Conservation (phyloP, 2,329 filamentous ascomycete species). For the Colletotrichum australisinense region DNA sequence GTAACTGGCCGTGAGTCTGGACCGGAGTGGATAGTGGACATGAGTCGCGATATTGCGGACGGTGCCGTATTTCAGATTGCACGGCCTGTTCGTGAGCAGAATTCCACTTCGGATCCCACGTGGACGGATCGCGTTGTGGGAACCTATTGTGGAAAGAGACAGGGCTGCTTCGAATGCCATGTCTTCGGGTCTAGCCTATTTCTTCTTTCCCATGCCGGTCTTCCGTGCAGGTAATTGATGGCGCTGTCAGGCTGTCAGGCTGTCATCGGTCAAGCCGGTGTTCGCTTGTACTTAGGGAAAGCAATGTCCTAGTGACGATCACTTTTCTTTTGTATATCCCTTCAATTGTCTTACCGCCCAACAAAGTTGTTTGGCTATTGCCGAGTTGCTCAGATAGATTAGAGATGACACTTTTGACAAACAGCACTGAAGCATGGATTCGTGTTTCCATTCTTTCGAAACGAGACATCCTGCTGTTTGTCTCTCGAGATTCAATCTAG, state of each 20-base stretch:
- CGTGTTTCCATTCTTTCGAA: background rate
- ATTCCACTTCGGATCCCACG: constrained; percentile 1
- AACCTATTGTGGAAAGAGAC: background rate
- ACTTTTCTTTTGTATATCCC: background rate
- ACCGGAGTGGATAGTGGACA: constrained; percentile 15
- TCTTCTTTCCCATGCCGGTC: background rate
- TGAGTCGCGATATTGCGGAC: constrained; percentile 8
- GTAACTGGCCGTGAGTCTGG: constrained; percentile 5
- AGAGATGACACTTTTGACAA: background rate
- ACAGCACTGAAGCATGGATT: background rate
- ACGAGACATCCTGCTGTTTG: background rate
- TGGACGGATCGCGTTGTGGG: background rate
- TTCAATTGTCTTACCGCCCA: background rate
- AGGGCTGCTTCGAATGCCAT: constrained; percentile 9
- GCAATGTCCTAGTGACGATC: background rate
- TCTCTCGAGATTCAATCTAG: background rate
- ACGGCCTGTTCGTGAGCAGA: background rate
- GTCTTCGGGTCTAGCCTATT: background rate
- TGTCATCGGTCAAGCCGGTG: constrained; percentile 5
- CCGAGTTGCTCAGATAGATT: background rate
- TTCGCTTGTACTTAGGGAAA: too few relatives aligned
- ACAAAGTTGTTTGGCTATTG: background rate
- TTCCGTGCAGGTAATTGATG: background rate
- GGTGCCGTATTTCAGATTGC: background rate
- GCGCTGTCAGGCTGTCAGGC: background rate